Percentiles rank a stretch among this genome's conserved stretches.
Evolutionary conservation across 2,329 filamentous ascomycete genomes (phyloP).

Genomic region (Aciculosporium take): DNA sequence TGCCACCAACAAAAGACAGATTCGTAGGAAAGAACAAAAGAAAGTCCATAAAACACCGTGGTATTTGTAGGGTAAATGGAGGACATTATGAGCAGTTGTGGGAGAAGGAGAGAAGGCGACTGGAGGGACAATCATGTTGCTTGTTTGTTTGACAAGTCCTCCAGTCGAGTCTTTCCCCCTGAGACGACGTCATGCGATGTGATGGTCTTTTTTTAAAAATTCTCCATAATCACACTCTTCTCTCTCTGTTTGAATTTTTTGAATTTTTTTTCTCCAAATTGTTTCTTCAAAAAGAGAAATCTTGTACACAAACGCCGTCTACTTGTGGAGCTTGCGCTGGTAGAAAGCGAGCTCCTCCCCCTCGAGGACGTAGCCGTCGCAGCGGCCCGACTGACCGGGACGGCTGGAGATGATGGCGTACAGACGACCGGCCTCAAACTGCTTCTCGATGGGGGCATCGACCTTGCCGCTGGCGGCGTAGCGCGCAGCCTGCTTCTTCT

Average conservation of each 20-base stretch:
- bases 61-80: background rate
- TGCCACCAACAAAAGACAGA: background rate
- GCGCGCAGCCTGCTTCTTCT: constrained; percentile 92
- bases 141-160: background rate
- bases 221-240: too few species aligned
- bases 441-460: constrained; percentile 82
- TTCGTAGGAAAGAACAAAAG: too few species aligned
- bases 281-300: background rate
- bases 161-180: background rate
- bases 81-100: background rate
- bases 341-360: constrained; percentile 99
- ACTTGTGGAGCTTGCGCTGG: constrained; percentile 99
- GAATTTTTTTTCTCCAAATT: background rate
- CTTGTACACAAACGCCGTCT: constrained; percentile 28
- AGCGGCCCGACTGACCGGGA: constrained; percentile 92
- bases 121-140: background rate
- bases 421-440: constrained; percentile 98
- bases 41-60: background rate
- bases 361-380: constrained; percentile 96
- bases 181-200: too few species aligned
- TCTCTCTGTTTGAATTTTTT: too few species aligned
- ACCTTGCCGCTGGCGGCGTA: constrained; percentile 80
- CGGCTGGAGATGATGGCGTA: constrained; percentile 86
- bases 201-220: too few species aligned
- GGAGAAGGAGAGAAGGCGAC: background rate